Evolutionary conservation across 495 filamentous ascomycete genomes (phyloP).

Genomic region (Acidiella bohemica): DNA sequence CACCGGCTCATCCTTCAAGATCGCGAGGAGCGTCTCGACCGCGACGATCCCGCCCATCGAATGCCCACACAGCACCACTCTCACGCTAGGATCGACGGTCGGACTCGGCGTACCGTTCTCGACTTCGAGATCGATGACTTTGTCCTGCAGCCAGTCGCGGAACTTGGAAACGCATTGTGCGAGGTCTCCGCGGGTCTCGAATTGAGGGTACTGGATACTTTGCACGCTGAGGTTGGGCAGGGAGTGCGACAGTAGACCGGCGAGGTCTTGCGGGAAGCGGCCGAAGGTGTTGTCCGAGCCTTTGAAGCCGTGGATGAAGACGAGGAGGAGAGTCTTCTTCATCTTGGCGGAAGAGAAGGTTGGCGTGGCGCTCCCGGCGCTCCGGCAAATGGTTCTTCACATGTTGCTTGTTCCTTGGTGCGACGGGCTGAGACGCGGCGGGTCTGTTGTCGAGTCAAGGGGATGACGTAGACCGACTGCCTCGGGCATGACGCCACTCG

Average conservation of each 20-base stretch:
- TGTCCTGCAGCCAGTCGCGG: constrained; percentile 82
- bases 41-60: constrained; percentile 97
- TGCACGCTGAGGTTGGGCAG: constrained; percentile 62
- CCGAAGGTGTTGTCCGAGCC: constrained; percentile 72
- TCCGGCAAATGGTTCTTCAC: no score
- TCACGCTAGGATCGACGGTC: constrained; percentile 78
- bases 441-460: no score
- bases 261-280: constrained; percentile 61
- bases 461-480: no score
- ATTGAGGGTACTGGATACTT: constrained; percentile 71
- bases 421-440: no score
- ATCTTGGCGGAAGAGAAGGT: constrained; percentile 42
- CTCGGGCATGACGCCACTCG: no score
- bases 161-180: constrained; percentile 66
- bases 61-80: constrained; percentile 73
- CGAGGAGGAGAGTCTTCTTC: constrained; percentile 80
- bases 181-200: constrained; percentile 81
- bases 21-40: constrained; percentile 64
- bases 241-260: constrained; percentile 49
- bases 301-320: constrained; percentile 98
- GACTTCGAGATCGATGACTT: constrained; percentile 91
- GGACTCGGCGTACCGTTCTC: constrained; percentile 67
- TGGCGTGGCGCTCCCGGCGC: no score
- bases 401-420: no score
- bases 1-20: constrained; percentile 57